Conservation (phyloP, 257 asterid genomes). For the Euphrasia confusa region DNA sequence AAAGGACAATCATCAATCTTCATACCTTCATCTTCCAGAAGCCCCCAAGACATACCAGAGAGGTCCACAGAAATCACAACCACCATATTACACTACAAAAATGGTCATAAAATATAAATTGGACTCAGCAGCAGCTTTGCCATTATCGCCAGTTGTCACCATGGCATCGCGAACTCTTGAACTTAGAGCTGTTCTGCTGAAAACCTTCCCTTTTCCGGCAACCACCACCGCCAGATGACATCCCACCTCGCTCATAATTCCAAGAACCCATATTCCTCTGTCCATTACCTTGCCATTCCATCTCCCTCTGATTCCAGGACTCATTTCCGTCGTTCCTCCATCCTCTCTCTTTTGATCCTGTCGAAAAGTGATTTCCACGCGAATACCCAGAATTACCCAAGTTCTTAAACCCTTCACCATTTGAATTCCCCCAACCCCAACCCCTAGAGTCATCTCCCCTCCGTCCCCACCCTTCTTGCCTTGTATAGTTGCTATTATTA, state of each 20-base stretch:
- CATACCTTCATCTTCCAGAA: conserved; percentile 17
- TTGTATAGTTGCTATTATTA: conserved; percentile 30
- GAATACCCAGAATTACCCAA: conserved; percentile 25
- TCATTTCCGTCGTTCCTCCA: conserved; percentile 31
- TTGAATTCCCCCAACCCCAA: conserved; percentile 28
- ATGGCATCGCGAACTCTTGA: conserved; percentile 55
- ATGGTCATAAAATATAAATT: conserved; percentile 15
- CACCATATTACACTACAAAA: conserved; percentile 7
- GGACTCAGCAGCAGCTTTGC: conserved; percentile 17
- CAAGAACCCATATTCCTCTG: conserved; percentile 31
- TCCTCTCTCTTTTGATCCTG: conserved; percentile 29
- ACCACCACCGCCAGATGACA: conserved; percentile 37
- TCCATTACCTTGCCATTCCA: conserved; percentile 27
- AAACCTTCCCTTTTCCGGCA: conserved; percentile 71
- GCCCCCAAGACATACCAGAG: conserved; percentile 19
- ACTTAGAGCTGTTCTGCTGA: conserved; percentile 41
- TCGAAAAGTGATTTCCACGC: conserved; percentile 25
- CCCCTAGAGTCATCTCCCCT: conserved; percentile 31
- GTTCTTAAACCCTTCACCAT: conserved; percentile 27
- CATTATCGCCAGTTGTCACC: conserved; percentile 37
- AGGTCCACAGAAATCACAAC: conserved; percentile 19
- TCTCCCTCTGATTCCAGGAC: conserved; percentile 29
- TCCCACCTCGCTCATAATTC: conserved; percentile 31
- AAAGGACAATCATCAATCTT: conserved; percentile 17
- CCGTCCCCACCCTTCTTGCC: conserved; percentile 39